Evolutionary conservation across 768 basidiomycete genomes (phyloP).

Genomic region (Porphyrellus cyaneotinctus): DNA sequence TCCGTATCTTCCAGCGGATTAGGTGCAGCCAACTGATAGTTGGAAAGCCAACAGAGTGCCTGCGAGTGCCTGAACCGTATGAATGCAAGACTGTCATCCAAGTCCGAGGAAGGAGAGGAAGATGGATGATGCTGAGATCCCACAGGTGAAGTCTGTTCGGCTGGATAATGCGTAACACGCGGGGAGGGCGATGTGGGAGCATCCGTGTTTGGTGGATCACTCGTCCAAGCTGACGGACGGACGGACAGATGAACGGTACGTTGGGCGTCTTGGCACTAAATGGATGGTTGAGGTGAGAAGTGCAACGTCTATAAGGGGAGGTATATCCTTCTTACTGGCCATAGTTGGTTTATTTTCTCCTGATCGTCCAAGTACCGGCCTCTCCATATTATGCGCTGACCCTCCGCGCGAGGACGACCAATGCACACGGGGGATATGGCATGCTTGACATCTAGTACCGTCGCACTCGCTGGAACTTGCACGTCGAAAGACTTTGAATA

Average conservation of each 20-base stretch:
- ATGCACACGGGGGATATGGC: slow-evolving; percentile 57
- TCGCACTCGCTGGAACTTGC: slow-evolving; percentile 43
- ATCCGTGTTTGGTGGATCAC: slow-evolving; percentile 41
- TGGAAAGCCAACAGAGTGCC: slow-evolving; percentile 23
- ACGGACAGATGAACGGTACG: slow-evolving; percentile 72
- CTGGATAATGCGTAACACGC: background rate
- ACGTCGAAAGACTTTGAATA: slow-evolving; percentile 65
- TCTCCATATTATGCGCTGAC: slow-evolving; percentile 74
- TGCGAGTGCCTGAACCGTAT: slow-evolving; percentile 25
- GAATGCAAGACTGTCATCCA: slow-evolving; percentile 13
- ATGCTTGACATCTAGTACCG: slow-evolving; percentile 62
- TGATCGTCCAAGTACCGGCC: slow-evolving; percentile 63
- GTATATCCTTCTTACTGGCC: slow-evolving; percentile 50
- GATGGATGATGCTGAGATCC: slow-evolving; percentile 1
- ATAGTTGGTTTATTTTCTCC: slow-evolving; percentile 62
- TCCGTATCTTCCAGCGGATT: slow-evolving; percentile 10
- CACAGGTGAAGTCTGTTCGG: background rate
- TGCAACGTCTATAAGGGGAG: background rate
- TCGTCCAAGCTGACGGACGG: slow-evolving; percentile 73
- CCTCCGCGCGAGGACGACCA: slow-evolving; percentile 63
- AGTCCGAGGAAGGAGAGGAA: background rate
- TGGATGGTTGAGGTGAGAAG: slow-evolving; percentile 3
- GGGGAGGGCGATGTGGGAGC: slow-evolving; percentile 13
- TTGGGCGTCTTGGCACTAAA: slow-evolving; percentile 52
- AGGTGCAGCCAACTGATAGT: slow-evolving; percentile 16